Evolutionary conservation across 2,329 filamentous ascomycete genomes (phyloP).

Genomic region (Colletotrichum sp.): DNA sequence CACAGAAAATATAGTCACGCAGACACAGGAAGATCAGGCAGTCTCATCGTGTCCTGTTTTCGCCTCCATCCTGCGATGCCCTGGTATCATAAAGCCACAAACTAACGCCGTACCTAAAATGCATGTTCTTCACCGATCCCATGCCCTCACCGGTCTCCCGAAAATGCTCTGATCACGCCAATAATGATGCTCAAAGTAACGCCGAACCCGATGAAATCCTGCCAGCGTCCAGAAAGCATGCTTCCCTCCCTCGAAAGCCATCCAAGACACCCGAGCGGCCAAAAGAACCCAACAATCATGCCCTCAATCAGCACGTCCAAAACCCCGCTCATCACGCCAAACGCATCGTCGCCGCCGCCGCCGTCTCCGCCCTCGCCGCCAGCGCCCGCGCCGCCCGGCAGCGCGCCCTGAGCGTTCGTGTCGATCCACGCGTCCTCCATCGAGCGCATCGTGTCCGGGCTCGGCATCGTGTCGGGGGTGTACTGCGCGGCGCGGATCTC

Average conservation of each 20-base stretch:
- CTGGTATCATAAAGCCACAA: conserved; percentile 8
- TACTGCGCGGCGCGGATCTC: conserved; percentile 82
- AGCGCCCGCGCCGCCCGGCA: conserved; percentile 25
- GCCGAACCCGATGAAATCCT: conserved; percentile 86
- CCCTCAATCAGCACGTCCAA: conserved; percentile 89
- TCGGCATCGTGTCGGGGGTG: conserved; percentile 89
- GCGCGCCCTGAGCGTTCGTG: conserved; percentile 51
- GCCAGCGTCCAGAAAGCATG: conserved; percentile 83
- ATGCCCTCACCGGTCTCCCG: neutral
- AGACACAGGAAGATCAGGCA: fast-evolving
- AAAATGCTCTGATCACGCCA: conserved; percentile 34
- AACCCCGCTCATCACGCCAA: conserved; percentile 54
- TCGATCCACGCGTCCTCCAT: conserved; percentile 95
- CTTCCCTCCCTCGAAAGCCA: conserved; percentile 89
- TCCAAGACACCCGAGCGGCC: conserved; percentile 83
- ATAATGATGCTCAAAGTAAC: conserved; percentile 64
- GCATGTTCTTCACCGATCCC: neutral
- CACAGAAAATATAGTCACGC: neutral
- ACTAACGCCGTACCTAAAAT: neutral
- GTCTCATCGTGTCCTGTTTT: neutral
- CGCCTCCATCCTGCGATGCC: neutral
- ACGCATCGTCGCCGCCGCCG: conserved; percentile 49
- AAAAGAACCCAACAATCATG: conserved; percentile 92
- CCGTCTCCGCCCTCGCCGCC: conserved; percentile 29
- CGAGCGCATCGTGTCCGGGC: conserved; percentile 72